Base-by-base conservation (phyloP, 345 rosid genomes). In the Sisymbrium irio region DNA sequence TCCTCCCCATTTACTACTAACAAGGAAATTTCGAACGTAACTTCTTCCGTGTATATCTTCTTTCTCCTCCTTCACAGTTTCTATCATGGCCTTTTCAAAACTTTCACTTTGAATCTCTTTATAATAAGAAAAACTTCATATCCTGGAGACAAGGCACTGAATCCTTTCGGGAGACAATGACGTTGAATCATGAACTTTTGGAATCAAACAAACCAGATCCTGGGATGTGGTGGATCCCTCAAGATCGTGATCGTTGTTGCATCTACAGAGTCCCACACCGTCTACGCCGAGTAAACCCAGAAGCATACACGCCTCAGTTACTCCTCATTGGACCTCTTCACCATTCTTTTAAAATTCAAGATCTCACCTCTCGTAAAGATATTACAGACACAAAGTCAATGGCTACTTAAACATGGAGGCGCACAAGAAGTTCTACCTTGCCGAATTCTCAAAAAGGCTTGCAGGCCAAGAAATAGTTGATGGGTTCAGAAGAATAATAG, bases 261-360 rank as follows among this genome's bases (percentile, higher is more conserved):
- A 55, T 69, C 41, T 69, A 56, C 13, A 69, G 64, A 69, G 73
- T 56, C 30, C 55, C 73, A 42, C 8, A 18, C 13, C 3, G 33
- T 11, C 7, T 69, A 8, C 63, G 73, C 3, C 0, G 7, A 6
- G 55, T 51, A 4, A 39, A 28, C 3, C 62, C 72, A 6, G 28
- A 67, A 51, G 72, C 72, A 9, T 67, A 67, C 50, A 67, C 72
- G 2, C 72, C 72, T 25, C 62, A 67, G 2, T 5, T 54, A 17
- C 15, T 67, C 15, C 15, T 67, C 39, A 51, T 67, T 4, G 72
- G 62, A 22, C 72, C 72, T 13, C 60, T 66, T 66, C 59, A 67
- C 36, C 51, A 3, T 15, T 55, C 62, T 22, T 3, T 37, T 12
- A 54, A 15, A 17, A 5, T 17, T 15, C 12, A 54, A 54, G 72